Evolutionary conservation across 179 eudicot species (phyloP).

Genomic region (Corrigiola litoralis): DNA sequence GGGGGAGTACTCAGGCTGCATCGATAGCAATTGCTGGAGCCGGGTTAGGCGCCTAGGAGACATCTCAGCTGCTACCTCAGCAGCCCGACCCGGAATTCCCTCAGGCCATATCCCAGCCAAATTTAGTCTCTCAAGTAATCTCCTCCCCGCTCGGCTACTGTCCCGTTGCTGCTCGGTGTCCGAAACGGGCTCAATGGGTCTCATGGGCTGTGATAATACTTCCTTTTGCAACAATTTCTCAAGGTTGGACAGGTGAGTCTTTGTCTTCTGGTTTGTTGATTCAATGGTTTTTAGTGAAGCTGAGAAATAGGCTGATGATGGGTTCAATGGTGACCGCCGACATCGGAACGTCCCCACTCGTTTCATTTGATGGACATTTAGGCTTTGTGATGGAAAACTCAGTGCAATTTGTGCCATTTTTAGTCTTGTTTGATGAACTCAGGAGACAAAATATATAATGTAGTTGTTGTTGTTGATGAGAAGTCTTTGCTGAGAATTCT

Average conservation of each 20-base stretch:
- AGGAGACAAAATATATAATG: neutral
- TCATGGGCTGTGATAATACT: slow-evolving; percentile 2
- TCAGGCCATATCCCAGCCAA: slow-evolving; percentile 56
- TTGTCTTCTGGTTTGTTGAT: slow-evolving; percentile 27
- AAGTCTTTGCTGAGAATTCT: neutral
- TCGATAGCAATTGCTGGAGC: slow-evolving; percentile 52
- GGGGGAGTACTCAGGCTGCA: slow-evolving; percentile 64
- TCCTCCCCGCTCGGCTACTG: slow-evolving; percentile 12
- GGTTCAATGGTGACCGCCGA: slow-evolving; percentile 20
- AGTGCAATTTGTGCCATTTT: slow-evolving; percentile 26
- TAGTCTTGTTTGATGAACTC: neutral
- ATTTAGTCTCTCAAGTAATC: slow-evolving; percentile 35
- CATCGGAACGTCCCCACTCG: slow-evolving; percentile 26
- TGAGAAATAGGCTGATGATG: slow-evolving; percentile 2
- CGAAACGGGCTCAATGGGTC: slow-evolving; percentile 20
- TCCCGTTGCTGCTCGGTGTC: slow-evolving; percentile 7
- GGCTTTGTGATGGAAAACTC: slow-evolving; percentile 15
- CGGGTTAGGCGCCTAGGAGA: slow-evolving; percentile 64
- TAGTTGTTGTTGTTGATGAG: too few species aligned
- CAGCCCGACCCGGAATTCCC: slow-evolving; percentile 32
- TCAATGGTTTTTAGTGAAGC: slow-evolving; percentile 2
- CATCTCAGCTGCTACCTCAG: slow-evolving; percentile 61
- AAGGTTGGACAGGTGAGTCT: slow-evolving; percentile 51
- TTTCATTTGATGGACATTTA: slow-evolving; percentile 13
- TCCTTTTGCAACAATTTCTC: slow-evolving; percentile 51